Evolutionary conservation across 805 yeast genomes (phyloP), one percentile per base, ranked within the genome.

Genomic region (Barnettozyma siamensis): DNA sequence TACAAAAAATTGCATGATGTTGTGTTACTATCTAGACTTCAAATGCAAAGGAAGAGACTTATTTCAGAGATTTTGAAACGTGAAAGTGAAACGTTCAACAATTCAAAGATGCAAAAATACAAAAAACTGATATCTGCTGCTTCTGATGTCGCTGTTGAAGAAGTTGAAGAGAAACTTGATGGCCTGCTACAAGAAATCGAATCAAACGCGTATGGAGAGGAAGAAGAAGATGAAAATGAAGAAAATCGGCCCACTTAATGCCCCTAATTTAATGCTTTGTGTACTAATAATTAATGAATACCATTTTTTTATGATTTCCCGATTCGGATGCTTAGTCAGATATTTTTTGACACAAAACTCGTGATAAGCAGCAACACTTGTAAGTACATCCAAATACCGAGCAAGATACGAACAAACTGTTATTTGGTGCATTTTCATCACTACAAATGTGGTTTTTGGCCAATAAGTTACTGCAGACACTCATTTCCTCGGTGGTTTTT

Each of bases 71-170:
- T 75, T 3, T 42, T 73, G 8, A 48, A 53, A 3, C 30, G 40
- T 19, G 37, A 31, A 54, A 33, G 60, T 61, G 44, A 34, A 4
- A 40, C 47, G 4, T 33, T 40, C 5, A 38, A 37, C 16, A 77
- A 73, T 41, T 64, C 68, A 19, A 77, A 73, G 50, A 79, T 83
- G 63, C 76, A 75, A 53, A 79, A 80, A 51, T 84, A 82, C 63
- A 66, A 87, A 47, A 72, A 79, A 50, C 69, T 83, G 57, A 80
- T 83, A 36, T 73, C 87, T 41, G 72, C 75, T 38, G 76, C 87
- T 47, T 80, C 88, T 37, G 86, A 79, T 33, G 73, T 84, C 42
- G 75, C 76, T 10, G 71, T 79, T 18, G 75, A 75, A 47, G 85
- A 82, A 49, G 83, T 83, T 31, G 87, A 81, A 55, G 75, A 72